Percentiles rank a stretch among this genome's conserved stretches.
phyloP scores from a whole-genome alignment of 345 rosid species.

The Brassica napus region DNA sequence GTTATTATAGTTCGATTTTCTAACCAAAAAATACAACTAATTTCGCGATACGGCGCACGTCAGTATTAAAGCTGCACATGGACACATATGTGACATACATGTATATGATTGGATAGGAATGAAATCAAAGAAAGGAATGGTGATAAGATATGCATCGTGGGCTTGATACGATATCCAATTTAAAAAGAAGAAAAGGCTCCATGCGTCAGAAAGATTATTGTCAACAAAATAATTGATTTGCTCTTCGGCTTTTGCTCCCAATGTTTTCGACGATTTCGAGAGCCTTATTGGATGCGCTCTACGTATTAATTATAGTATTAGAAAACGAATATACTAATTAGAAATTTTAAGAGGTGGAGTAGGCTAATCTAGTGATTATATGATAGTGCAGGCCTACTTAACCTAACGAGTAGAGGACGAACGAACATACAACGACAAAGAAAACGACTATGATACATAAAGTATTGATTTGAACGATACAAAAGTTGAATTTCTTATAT shows the following conservation, averaged over 20 bases:
- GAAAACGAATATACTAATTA: background rate
- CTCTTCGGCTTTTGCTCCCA: conserved; percentile 23
- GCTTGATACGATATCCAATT: conserved; percentile 31
- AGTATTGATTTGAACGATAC: background rate
- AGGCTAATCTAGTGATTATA: conserved; percentile 18
- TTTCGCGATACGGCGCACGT: background rate
- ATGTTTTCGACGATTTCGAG: conserved; percentile 26
- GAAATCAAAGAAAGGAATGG: conserved; percentile 12
- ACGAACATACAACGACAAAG: conserved; percentile 27
- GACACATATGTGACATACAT: conserved; percentile 1
- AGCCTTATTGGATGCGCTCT: conserved; percentile 19
- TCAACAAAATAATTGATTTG: conserved; percentile 29
- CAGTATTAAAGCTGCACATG: conserved; percentile 14
- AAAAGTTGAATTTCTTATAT: background rate
- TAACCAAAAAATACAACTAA: background rate
- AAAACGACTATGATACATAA: background rate
- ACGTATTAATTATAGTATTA: background rate
- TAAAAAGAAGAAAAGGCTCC: background rate
- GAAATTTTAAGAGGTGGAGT: conserved; percentile 7
- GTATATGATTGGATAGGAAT: conserved; percentile 23
- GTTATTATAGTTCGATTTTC: background rate
- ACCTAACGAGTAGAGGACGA: conserved; percentile 22
- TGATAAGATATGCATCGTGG: conserved; percentile 28
- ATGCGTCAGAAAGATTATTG: conserved; percentile 25
- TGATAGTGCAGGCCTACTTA: conserved; percentile 24